Base-by-base conservation (phyloP, 78 protist species). In the slime mould (Dictyostelium discoideum) region DNA sequence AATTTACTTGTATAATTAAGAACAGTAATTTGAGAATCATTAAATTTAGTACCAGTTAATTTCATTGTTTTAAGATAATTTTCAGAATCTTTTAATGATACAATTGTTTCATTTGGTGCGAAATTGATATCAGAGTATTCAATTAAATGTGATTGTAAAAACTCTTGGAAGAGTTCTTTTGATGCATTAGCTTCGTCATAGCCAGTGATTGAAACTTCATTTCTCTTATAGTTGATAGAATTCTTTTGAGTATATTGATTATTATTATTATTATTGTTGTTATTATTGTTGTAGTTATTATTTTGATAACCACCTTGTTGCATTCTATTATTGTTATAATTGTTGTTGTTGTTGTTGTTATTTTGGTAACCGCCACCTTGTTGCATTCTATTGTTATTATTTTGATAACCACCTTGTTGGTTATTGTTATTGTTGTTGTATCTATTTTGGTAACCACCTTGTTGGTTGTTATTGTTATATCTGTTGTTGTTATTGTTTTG, bases 381-480 rank as follows among this genome's bases (percentile, higher is more conserved):
- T 79, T 79, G 84, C 69, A 60, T 60, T 29, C 40, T 76, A 32
- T 76, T 76, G 3, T 42, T 42, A 32, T 40, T 76, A 32, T 76
- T 76, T 24, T 79, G 42, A 14, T 74, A 32, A 37, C 81, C 81
- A 37, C 81, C 81, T 37, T 74, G 81, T 32, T 74, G 42, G 79
- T 73, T 73, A 32, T 67, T 67, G 76, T 67, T n/a, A 4, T 67
- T 69, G 77, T 69, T 69, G 10, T 67, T 67, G 39, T 69, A 69
- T 26, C 77, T 37, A 39, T 78, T 46, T 44, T 46, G 67, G 44
- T 87, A 87, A 37, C 93, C 93, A 87, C 77, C 86, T 44, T 82
- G 60, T 57, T 77, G 37, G 20, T 54, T 85, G 26, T 85, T 86
- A 26, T 76, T 86, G 60, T 67, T 69, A 26, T 86, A 86, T 80